Conservation (phyloP, 495 filamentous ascomycete species). For the Pseudevernia furfuracea region DNA sequence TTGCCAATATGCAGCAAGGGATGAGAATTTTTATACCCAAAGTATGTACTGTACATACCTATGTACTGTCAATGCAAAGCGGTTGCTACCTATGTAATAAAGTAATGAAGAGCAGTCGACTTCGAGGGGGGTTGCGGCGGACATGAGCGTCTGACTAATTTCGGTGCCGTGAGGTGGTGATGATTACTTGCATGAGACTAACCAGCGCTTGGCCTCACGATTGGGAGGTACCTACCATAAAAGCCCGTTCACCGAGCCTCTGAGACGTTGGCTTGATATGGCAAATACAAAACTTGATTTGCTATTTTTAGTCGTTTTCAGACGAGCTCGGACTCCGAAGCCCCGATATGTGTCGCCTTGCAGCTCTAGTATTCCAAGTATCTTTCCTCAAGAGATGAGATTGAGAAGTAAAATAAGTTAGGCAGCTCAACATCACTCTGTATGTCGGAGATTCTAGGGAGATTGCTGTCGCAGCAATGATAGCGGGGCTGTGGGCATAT, state of each 20-base stretch:
- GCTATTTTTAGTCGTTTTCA: not conserved
- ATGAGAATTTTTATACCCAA: not conserved
- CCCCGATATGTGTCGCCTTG: not conserved
- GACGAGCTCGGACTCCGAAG: not conserved
- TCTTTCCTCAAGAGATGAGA: too few relatives aligned
- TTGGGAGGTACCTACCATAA: too few relatives aligned
- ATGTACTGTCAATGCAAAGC: not conserved
- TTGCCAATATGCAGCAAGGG: slow-evolving; percentile 4
- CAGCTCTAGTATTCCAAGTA: not conserved
- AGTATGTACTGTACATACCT: too few relatives aligned
- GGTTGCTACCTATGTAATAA: too few relatives aligned
- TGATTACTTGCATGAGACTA: not conserved
- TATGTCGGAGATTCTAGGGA: not conserved
- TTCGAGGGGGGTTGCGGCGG: not conserved
- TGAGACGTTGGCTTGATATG: not conserved
- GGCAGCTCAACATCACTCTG: not conserved
- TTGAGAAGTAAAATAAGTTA: not conserved
- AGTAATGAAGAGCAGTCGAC: not conserved
- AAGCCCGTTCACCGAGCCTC: too few relatives aligned
- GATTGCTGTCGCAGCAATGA: not conserved
- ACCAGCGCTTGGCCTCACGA: too few relatives aligned
- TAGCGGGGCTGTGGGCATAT: not conserved
- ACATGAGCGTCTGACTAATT: not conserved
- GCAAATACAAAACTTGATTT: not conserved
- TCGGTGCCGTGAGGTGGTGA: not conserved